Evolutionary conservation across 257 asterid genomes (phyloP).

Genomic region (Forsythia suspensa): DNA sequence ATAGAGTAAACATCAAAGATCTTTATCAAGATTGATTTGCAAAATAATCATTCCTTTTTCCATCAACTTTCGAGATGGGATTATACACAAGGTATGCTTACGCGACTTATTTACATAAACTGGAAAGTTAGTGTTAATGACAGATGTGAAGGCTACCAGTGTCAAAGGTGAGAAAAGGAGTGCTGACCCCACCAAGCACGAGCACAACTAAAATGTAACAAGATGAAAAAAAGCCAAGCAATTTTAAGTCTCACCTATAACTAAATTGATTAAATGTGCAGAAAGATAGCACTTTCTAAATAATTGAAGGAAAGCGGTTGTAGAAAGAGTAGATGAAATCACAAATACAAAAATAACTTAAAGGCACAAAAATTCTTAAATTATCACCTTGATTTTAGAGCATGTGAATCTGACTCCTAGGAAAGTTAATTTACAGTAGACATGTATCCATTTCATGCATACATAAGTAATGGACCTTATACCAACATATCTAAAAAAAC

Average conservation of each 20-base stretch:
- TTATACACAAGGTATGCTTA: neutral
- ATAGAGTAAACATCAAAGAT: neutral
- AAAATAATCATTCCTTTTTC: neutral
- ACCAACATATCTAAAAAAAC: neutral
- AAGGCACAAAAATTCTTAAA: too few relatives aligned
- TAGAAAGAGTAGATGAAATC: too few relatives aligned
- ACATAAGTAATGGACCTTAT: neutral
- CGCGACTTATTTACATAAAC: neutral
- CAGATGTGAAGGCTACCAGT: neutral
- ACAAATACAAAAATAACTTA: too few relatives aligned
- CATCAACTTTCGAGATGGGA: neutral
- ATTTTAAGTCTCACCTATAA: neutral
- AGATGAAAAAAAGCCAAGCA: neutral
- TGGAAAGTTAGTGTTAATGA: neutral
- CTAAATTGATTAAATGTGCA: neutral
- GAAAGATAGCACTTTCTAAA: neutral
- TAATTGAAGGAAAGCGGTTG: neutral
- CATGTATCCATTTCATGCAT: neutral
- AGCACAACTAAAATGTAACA: neutral
- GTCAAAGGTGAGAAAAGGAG: neutral
- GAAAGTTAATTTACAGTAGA: neutral
- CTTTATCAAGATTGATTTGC: slow-evolving; percentile 1
- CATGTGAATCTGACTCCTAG: neutral
- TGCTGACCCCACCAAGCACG: neutral
- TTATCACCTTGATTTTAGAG: neutral